phyloP scores from a whole-genome alignment of 495 filamentous ascomycete genomes.

The Aspergillus kassunensis region DNA sequence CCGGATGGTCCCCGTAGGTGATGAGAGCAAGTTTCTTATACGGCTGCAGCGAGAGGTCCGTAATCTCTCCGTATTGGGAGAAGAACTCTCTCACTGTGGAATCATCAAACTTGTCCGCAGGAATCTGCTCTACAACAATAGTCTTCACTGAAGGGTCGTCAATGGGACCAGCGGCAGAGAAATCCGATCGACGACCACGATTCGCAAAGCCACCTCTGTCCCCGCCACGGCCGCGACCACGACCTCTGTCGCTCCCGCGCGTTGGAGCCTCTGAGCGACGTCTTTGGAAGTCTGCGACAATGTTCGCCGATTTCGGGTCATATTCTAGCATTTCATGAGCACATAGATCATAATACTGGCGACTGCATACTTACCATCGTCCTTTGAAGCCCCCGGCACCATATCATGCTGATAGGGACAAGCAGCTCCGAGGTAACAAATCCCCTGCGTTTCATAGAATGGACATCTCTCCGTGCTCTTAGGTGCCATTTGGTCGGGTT shows the following conservation, averaged over 20 bases:
- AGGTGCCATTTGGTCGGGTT: conserved; percentile 28
- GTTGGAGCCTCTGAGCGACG: conserved; percentile 16
- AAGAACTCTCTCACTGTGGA: conserved; percentile 76
- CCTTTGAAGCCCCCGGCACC: conserved; percentile 47
- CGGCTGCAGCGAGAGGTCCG: conserved; percentile 67
- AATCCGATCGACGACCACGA: conserved; percentile 58
- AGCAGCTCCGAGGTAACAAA: conserved; percentile 69
- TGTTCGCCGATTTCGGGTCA: conserved; percentile 67
- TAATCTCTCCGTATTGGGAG: conserved; percentile 73
- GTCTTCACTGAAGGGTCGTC: conserved; percentile 70
- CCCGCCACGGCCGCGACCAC: conserved; percentile 48
- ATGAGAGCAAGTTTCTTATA: conserved; percentile 77
- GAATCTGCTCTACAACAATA: conserved; percentile 90
- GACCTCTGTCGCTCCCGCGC: conserved; percentile 38
- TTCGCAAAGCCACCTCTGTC: conserved; percentile 42
- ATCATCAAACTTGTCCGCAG: conserved; percentile 79
- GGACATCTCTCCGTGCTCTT: conserved; percentile 62
- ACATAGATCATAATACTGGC: not conserved
- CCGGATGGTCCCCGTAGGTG: conserved; percentile 67
- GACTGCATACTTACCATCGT: conserved; percentile 40
- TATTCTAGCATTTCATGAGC: conserved; percentile 77
- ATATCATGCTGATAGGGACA: conserved; percentile 86
- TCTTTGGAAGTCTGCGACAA: conserved; percentile 36
- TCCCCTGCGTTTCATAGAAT: conserved; percentile 87
- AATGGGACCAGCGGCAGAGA: conserved; percentile 72